A percentile compares a stretch with the other conserved stretches of the same genome.
phyloP scores from a whole-genome alignment of 257 asterid genomes.

The Coffea eugenioides region DNA sequence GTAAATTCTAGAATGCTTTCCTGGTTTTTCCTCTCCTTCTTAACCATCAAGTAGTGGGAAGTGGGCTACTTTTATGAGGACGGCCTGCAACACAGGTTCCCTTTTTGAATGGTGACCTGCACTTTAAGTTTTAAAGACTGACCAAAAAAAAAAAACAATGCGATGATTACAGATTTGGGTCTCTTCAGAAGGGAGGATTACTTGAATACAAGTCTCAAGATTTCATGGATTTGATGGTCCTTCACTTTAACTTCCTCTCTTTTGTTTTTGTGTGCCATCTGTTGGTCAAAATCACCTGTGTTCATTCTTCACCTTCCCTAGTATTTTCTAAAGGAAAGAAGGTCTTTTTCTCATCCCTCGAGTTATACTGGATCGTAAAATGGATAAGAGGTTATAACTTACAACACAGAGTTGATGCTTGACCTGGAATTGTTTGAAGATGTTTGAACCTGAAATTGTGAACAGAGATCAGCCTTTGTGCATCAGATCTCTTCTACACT shows the following conservation, averaged over 20 bases:
- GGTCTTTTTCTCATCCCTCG: neutral
- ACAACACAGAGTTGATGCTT: neutral
- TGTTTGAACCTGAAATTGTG: too few relatives aligned
- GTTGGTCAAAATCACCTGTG: neutral
- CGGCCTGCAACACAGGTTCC: neutral
- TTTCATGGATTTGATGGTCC: too few relatives aligned
- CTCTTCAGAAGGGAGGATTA: neutral
- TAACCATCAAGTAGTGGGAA: neutral
- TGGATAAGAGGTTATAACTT: neutral
- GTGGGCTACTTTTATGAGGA: neutral
- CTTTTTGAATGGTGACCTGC: neutral
- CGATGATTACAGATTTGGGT: neutral
- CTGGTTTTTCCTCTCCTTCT: neutral
- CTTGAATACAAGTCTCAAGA: neutral
- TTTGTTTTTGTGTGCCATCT: neutral
- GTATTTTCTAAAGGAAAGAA: neutral
- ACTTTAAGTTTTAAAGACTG: too few relatives aligned
- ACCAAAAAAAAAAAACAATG: neutral
- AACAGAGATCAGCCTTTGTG: too few relatives aligned
- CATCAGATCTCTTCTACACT: too few relatives aligned
- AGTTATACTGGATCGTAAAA: neutral
- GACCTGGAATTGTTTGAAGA: neutral
- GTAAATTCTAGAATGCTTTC: neutral
- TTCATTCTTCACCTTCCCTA: neutral
- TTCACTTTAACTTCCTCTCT: neutral